Evolutionary conservation across 2,329 filamentous ascomycete genomes (phyloP).

Genomic region (Myrmaecium sp.): DNA sequence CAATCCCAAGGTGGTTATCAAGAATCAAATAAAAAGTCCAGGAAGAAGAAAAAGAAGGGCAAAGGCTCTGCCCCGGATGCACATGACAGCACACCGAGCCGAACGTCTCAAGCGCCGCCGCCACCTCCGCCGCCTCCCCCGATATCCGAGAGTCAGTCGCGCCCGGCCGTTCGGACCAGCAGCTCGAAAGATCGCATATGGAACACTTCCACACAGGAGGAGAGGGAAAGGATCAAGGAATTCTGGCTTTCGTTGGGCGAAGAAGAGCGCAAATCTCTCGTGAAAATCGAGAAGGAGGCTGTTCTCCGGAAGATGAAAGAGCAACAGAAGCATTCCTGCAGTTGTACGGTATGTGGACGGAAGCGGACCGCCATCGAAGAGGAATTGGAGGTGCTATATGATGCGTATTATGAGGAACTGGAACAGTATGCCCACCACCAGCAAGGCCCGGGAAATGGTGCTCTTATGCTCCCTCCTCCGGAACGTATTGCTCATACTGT

Average conservation of each 20-base stretch:
- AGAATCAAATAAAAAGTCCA: constrained; percentile 33
- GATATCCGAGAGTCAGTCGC: constrained; percentile 24
- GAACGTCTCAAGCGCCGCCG: constrained; percentile 15
- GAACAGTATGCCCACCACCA: constrained; percentile 90
- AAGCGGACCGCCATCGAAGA: constrained; percentile 97
- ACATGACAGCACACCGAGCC: constrained; percentile 3
- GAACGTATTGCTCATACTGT: constrained; percentile 42
- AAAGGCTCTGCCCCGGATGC: constrained; percentile 1
- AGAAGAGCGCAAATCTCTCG: constrained; percentile 82
- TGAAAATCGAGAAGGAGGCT: constrained; percentile 97
- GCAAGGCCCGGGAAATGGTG: constrained; percentile 45
- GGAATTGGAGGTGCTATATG: constrained; percentile 91
- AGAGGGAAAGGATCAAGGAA: constrained; percentile 92
- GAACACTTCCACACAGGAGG: constrained; percentile 89
- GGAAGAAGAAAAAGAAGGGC: constrained; percentile 51
- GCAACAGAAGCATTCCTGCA: constrained; percentile 97
- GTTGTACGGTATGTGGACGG: constrained; percentile 88
- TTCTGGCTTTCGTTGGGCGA: constrained; percentile 94
- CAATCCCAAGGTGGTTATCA: constrained; percentile 3
- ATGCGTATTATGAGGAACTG: constrained; percentile 95
- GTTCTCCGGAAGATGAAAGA: constrained; percentile 99
- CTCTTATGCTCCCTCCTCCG: constrained; percentile 50
- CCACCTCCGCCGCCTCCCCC: constrained; percentile 27
- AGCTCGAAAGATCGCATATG: constrained; percentile 73
- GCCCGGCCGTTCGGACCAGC: constrained; percentile 22